Evolutionary conservation across 2,329 filamentous ascomycete species (phyloP).

Genomic region (Ophiostoma triangulosporum): DNA sequence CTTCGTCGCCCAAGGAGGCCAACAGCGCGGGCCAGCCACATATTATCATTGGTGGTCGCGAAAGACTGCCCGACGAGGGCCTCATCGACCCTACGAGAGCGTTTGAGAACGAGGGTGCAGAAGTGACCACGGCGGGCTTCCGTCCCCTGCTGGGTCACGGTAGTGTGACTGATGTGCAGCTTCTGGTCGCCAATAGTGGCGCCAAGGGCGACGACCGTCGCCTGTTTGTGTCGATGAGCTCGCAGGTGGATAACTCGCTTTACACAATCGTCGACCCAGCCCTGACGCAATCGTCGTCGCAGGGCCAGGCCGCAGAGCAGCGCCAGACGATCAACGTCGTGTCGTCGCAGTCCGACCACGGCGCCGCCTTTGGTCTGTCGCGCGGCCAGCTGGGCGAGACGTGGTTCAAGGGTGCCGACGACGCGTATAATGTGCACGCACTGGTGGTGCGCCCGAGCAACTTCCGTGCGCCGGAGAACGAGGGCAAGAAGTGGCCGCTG

Average conservation of each 20-base stretch:
- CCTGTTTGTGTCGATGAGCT: conserved; percentile 54
- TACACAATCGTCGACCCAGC: conserved; percentile 45
- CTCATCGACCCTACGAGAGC: background rate
- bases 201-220: conserved; percentile 20
- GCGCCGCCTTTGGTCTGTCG: conserved; percentile 53
- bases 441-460: conserved; percentile 52
- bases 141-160: conserved; percentile 25
- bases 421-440: conserved; percentile 53
- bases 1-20: conserved; percentile 34
- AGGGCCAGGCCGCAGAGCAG: background rate
- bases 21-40: conserved; percentile 27
- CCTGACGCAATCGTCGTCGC: background rate
- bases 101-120: background rate
- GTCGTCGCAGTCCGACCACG: conserved; percentile 53
- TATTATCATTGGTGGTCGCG: conserved; percentile 27
- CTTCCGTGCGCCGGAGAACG: conserved; percentile 48
- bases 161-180: conserved; percentile 38
- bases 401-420: conserved; percentile 53
- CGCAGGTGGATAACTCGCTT: conserved; percentile 57
- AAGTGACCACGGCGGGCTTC: conserved; percentile 1
- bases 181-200: conserved; percentile 25
- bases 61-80: conserved; percentile 10
- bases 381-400: conserved; percentile 51
- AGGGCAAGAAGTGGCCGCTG: conserved; percentile 52
- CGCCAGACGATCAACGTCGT: conserved; percentile 26